Conservation (phyloP, 257 asterid species). For the Misopates orontium region DNA sequence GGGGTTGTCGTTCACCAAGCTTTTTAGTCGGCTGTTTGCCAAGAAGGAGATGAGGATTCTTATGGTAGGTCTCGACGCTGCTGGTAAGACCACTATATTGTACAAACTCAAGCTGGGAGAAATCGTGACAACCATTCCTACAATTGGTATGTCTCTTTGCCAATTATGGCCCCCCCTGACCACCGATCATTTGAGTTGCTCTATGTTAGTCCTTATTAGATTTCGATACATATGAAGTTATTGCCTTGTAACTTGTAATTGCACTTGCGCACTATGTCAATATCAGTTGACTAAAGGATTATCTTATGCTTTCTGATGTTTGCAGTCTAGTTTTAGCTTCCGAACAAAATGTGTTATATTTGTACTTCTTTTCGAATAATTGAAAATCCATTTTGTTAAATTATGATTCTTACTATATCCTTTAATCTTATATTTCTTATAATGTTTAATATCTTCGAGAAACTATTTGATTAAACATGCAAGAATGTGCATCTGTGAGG, state of each 20-base stretch:
- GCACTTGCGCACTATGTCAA: background rate
- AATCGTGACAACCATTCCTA: slow-evolving; percentile 74
- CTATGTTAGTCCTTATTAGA: too few relatives aligned
- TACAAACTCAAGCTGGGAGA: slow-evolving; percentile 87
- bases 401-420: background rate
- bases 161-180: background rate
- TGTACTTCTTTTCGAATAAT: too few relatives aligned
- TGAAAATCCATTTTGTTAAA: too few relatives aligned
- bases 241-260: background rate
- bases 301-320: background rate
- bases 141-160: slow-evolving; percentile 57
- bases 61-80: slow-evolving; percentile 88
- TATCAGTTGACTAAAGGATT: background rate
- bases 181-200: background rate
- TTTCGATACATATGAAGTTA: background rate
- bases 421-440: too few relatives aligned
- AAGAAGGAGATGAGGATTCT: slow-evolving; percentile 82
- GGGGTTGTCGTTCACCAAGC: slow-evolving; percentile 85
- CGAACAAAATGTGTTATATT: background rate
- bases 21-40: slow-evolving; percentile 74
- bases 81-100: slow-evolving; percentile 84
- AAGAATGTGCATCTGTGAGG: too few relatives aligned
- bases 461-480: too few relatives aligned
- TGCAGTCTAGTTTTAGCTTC: background rate
- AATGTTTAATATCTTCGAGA: too few relatives aligned